Evolutionary conservation across 805 yeast species (phyloP), one percentile per base, ranked within the genome.

Genomic region (Pichia deserticola): DNA sequence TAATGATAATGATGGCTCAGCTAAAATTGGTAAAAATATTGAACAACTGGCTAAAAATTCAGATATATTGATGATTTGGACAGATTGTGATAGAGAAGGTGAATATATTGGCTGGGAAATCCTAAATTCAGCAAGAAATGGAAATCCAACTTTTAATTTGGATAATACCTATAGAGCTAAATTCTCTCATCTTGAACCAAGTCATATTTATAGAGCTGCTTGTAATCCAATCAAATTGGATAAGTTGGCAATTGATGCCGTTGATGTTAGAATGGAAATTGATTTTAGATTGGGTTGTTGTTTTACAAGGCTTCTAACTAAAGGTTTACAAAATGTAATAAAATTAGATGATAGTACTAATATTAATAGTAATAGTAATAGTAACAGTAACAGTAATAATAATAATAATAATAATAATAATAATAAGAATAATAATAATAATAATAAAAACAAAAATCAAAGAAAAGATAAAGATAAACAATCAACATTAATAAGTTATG

Each of bases 41-140:
- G 64, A 75, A 33, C 65, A 65, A 5, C 89, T 89, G 60, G 86
- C 89, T 5, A 64, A 82, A 39, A 60, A 60, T 20, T 78, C 87
- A 5, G 77, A 80, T 47, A 69, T 70, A 38, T 67, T 93, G 48
- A 87, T 89, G 86, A 88, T 93, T 7, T 93, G 99, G 98, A 93
- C 99, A 0, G 99, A 93, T 74, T 93, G 99, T 67, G 98, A 90
- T 73, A 73, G 97, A 36, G 98, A 90, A 63, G 98, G 98, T 2
- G 98, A 90, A 64, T 85, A 81, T 64, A 90, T 90, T 50, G 98
- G 97, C 0, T 80, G 75, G 69, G 96, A 90, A 59, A 80, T 95
- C 13, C 73, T 79, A 36, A 74, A 81, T 47, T 83, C 82, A n/a
- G 97, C 96, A 0, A 61, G 63, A 45, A 72, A 71, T 53, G 70